Base-by-base conservation (phyloP, 495 filamentous ascomycete genomes). In the Collariella sp. region DNA sequence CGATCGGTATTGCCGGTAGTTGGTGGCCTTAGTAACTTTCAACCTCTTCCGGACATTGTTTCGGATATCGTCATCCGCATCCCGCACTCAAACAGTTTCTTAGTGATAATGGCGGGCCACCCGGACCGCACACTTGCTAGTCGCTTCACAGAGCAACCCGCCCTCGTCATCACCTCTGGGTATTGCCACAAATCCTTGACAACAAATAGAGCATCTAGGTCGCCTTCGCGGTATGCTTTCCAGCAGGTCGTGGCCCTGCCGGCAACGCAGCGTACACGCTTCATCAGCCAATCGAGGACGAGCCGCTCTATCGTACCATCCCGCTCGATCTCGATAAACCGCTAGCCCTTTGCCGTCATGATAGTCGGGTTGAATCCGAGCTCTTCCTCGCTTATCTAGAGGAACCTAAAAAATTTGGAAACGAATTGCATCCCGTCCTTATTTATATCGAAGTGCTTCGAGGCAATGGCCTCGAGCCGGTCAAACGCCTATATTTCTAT, bases 141-240 rank as follows among this genome's bases (percentile, higher is more conserved):
- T n/a, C n/a, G n/a, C n/a, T n/a, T n/a, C n/a, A n/a, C n/a, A n/a
- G n/a, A n/a, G n/a, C n/a, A n/a, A n/a, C n/a, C n/a, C n/a, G n/a
- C 72, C 71, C 57, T 79, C 74, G 48, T 78, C 73, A 31, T 67
- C 65, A 10, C 72, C 56, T 76, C 67, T 16, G 52, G 55, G 49
- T 72, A 73, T 52, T 78, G 73, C 74, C 67, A 79, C 9, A 67
- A 77, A 56, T 78, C 75, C 62, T 78, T 79, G 44, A 77, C 66
- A 6, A 76, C 65, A 50, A 79, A 62, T 19, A 62, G 62, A 24
- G 16, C 67, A 52, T 52, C 44, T 58, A 57, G 64, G 46, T 76
- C 47, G 38, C 55, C 64, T 57, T 76, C 62, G 34, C 60, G 61
- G 60, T 77, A 50, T 33, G 67, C 75, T 62, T 67, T 74, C 71